phyloP scores from a whole-genome alignment of 805 yeast species.

The Zygosaccharomyces pseudorouxii region DNA sequence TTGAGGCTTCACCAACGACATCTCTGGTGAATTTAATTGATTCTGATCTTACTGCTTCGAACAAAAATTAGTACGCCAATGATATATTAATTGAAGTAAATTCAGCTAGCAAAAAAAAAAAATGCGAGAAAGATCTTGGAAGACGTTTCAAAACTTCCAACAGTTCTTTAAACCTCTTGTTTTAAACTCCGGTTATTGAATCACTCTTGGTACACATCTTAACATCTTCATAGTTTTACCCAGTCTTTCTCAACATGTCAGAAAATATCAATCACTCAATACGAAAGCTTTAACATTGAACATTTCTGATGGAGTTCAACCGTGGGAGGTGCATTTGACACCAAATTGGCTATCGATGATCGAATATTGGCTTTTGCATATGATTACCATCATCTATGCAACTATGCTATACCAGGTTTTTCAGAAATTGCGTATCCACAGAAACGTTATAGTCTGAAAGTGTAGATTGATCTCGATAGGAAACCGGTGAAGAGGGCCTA shows the following conservation, averaged over 20 bases:
- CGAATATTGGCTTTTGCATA: too few species aligned
- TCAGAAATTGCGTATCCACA: constrained; percentile 18
- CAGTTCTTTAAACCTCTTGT: neutral
- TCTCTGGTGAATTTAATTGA: neutral
- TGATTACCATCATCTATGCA: too few species aligned
- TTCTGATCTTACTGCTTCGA: neutral
- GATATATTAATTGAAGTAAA: neutral
- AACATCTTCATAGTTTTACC: neutral
- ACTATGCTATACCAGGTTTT: constrained; percentile 8
- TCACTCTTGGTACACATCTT: neutral
- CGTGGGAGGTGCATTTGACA: too few species aligned
- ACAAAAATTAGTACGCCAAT: neutral
- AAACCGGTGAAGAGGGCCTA: constrained; percentile 10
- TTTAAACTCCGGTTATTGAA: neutral
- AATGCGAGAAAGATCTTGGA: neutral
- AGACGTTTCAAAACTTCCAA: neutral
- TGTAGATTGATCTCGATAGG: constrained; percentile 9
- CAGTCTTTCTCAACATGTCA: neutral
- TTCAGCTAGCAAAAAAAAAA: neutral
- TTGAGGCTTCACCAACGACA: constrained; percentile 23
- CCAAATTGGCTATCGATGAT: too few species aligned
- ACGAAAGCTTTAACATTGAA: neutral
- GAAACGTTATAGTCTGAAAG: constrained; percentile 17
- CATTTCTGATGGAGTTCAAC: neutral
- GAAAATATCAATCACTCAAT: neutral